Evolutionary conservation across 2,329 filamentous ascomycete species (phyloP).

Genomic region (Alternaria solani): DNA sequence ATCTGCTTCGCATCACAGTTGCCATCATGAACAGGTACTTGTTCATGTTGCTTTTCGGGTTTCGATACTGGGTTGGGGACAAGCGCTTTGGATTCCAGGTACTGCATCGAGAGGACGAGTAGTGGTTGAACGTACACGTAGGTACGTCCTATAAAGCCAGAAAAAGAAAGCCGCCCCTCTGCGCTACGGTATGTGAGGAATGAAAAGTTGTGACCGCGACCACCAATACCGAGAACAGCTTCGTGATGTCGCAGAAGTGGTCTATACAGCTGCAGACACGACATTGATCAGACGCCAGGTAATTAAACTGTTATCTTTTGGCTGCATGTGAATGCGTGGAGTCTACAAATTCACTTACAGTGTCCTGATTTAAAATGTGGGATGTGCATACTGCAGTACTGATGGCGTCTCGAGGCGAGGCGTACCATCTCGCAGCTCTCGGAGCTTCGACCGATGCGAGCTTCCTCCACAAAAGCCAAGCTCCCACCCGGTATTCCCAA

Average conservation of each 20-base stretch:
- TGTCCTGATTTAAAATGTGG: neutral
- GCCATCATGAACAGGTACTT: neutral
- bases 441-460: conserved; percentile 29
- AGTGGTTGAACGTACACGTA: too few relatives aligned
- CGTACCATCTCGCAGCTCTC: neutral
- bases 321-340: neutral
- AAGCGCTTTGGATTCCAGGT: too few relatives aligned
- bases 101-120: too few relatives aligned
- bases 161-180: too few relatives aligned
- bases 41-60: neutral
- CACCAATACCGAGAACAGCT: too few relatives aligned
- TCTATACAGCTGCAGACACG: neutral
- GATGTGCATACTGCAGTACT: neutral
- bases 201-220: too few relatives aligned
- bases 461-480: conserved; percentile 3
- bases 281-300: neutral
- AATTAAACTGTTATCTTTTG: neutral
- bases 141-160: too few relatives aligned
- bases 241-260: too few relatives aligned
- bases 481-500: conserved; percentile 24
- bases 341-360: too few relatives aligned
- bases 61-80: neutral
- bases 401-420: neutral
- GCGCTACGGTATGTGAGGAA: too few relatives aligned
- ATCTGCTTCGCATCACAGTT: too few relatives aligned